Evolutionary conservation across 257 asterid species (phyloP), one percentile per base, ranked within the genome.

Genomic region (Solanum neorickii): DNA sequence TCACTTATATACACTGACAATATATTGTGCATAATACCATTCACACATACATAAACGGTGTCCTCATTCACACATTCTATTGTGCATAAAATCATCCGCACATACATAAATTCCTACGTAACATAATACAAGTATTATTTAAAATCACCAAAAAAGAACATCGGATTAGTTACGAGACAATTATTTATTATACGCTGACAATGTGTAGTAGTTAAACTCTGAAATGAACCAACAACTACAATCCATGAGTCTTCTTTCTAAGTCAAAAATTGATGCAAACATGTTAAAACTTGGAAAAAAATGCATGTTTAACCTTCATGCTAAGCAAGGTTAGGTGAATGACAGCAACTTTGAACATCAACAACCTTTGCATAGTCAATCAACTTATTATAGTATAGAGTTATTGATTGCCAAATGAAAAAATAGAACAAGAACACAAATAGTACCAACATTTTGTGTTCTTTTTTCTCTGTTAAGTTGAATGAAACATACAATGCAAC

Each of bases 271-370:
- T 75, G 56, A 75, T 41, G 25, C 59, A 75, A 23, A 23, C 27
- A 39, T 75, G 83, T 37, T 20, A 35, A 82, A 59, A 84, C 72
- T 56, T 33, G 44, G 12, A 35, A 85, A 65, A 59, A 86, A 85
- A 15, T 83, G 59, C 83, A 62, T 35, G 60, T 88, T 73, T 88
- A 91, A 83, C 95, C 98, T 90, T 29, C 83, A 86, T 91, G 88
- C 89, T 90, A 95, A 94, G 98, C 98, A 93, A 95, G 95, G 88
- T 93, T 95, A 92, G 98, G 98, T 95, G 92, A 88, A 27, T 85
- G 98, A 93, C 62, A 95, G 93, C 94, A 89, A 93, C 97, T 91
- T 88, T 77, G 49, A 85, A 89, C 66, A 46, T 90, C 91, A 91
- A 78, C 84, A 46, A 78, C 66, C 25, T 68, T 72, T 73, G 42